Conservation (phyloP, 257 asterid genomes). For the Ilex asprella region DNA sequence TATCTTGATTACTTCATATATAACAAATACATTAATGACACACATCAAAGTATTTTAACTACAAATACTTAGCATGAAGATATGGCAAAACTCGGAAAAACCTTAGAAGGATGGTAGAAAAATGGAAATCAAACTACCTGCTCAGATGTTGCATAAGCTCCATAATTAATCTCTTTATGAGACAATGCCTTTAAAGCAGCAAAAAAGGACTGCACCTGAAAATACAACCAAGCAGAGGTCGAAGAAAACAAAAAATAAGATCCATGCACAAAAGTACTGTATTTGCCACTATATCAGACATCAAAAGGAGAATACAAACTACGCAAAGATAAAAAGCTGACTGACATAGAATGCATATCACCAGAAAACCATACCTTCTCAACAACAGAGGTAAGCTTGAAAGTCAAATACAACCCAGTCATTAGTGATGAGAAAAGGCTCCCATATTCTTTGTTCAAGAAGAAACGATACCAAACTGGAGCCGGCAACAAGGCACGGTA, state of each 20-base stretch:
- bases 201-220: conserved; percentile 62
- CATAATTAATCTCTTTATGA: conserved; percentile 69
- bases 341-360: conserved; percentile 1
- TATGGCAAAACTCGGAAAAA: no score
- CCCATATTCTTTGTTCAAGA: conserved; percentile 87
- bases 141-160: conserved; percentile 78
- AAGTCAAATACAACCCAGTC: conserved; percentile 82
- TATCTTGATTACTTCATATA: no score
- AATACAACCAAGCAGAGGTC: conserved; percentile 9
- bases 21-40: no score
- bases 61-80: no score
- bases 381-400: conserved; percentile 86
- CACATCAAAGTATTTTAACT: no score
- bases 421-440: conserved; percentile 81
- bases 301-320: background rate
- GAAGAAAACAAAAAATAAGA: background rate
- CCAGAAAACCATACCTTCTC: conserved; percentile 57
- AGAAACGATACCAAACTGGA: conserved; percentile 94
- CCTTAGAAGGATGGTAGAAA: no score
- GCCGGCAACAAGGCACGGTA: conserved; percentile 88
- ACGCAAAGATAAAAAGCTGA: conserved; percentile 9
- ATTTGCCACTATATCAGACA: no score
- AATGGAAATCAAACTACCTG: conserved; percentile 39
- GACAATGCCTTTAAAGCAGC: conserved; percentile 66
- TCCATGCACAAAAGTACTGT: background rate